Percentiles rank a stretch among this genome's conserved stretches.
Conservation (phyloP, 2,329 filamentous ascomycete species). For the Dactylellina leptospora region DNA sequence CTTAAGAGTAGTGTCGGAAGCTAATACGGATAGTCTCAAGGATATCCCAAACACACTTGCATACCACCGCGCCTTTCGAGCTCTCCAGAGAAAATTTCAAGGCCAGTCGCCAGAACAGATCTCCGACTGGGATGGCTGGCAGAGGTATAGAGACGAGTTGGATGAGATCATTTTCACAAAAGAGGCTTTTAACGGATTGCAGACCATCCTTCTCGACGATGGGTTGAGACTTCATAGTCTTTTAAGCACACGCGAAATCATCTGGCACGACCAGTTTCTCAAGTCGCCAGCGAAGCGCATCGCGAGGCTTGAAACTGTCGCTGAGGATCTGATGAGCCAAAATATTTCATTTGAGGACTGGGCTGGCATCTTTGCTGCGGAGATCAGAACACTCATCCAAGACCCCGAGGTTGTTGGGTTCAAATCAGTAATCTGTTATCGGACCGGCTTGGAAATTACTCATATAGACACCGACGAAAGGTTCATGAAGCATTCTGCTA, state of each 20-base stretch:
- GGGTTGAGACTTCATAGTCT: slow-evolving; percentile 8
- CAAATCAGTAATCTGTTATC: slow-evolving; percentile 84
- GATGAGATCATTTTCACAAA: slow-evolving; percentile 69
- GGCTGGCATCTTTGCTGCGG: slow-evolving; percentile 64
- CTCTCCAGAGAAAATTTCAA: slow-evolving; percentile 63
- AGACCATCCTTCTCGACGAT: slow-evolving; percentile 45
- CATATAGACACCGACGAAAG: neutral
- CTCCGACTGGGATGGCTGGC: slow-evolving; percentile 70
- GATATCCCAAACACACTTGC: slow-evolving; percentile 71
- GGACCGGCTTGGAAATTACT: slow-evolving; percentile 74
- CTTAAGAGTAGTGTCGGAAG: slow-evolving; percentile 76
- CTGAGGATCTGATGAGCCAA: slow-evolving; percentile 67
- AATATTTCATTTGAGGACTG: slow-evolving; percentile 63
- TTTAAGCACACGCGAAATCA: slow-evolving; percentile 67
- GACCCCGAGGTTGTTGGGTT: slow-evolving; percentile 78
- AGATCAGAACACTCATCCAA: slow-evolving; percentile 68
- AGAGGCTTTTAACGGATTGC: slow-evolving; percentile 67
- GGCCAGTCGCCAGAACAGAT: slow-evolving; percentile 62
- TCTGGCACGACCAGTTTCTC: slow-evolving; percentile 70
- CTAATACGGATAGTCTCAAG: slow-evolving; percentile 72
- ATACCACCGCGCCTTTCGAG: slow-evolving; percentile 74
- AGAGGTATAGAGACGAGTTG: slow-evolving; percentile 59
- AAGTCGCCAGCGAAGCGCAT: slow-evolving; percentile 70
- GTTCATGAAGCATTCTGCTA: neutral
- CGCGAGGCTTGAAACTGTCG: slow-evolving; percentile 78